Evolutionary conservation across 1,139 yeast species (phyloP).

Genomic region (Magnusiomyces clavatus): DNA sequence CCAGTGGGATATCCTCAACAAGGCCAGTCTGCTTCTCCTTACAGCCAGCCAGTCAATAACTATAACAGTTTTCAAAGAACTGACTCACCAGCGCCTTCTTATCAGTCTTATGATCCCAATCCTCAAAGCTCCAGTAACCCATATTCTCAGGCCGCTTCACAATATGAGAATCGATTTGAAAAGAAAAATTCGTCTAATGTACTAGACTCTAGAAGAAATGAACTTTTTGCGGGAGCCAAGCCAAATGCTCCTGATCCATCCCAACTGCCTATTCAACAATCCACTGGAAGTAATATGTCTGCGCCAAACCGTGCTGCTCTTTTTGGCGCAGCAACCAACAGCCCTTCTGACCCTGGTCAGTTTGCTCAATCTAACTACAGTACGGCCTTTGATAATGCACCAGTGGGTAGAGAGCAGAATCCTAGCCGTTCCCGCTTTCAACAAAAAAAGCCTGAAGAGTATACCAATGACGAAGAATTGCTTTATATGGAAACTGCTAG

Average conservation of each 20-base stretch:
- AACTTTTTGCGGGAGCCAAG: slow-evolving; percentile 25
- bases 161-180: slow-evolving; percentile 21
- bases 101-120: neutral
- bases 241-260: slow-evolving; percentile 12
- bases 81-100: slow-evolving; percentile 14
- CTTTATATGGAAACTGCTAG: slow-evolving; percentile 18
- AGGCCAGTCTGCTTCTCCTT: slow-evolving; percentile 4
- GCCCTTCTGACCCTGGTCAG: neutral
- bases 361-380: neutral
- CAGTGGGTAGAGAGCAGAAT: slow-evolving; percentile 27
- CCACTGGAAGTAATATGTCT: neutral
- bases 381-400: neutral
- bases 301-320: slow-evolving; percentile 13
- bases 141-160: slow-evolving; percentile 23
- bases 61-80: slow-evolving; percentile 18
- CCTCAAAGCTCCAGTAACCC: slow-evolving; percentile 18
- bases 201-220: slow-evolving; percentile 20
- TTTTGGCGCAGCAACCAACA: slow-evolving; percentile 13
- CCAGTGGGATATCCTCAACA: too few relatives aligned
- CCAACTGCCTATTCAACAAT: slow-evolving; percentile 3
- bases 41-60: slow-evolving; percentile 8
- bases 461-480: slow-evolving; percentile 56
- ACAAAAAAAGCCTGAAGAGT: slow-evolving; percentile 1
- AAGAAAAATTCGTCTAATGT: neutral
- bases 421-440: neutral